Percentiles rank a stretch among this genome's conserved stretches.
Evolutionary conservation across 306 rosid genomes (phyloP).

Genomic region (Fragaria ananassa): DNA sequence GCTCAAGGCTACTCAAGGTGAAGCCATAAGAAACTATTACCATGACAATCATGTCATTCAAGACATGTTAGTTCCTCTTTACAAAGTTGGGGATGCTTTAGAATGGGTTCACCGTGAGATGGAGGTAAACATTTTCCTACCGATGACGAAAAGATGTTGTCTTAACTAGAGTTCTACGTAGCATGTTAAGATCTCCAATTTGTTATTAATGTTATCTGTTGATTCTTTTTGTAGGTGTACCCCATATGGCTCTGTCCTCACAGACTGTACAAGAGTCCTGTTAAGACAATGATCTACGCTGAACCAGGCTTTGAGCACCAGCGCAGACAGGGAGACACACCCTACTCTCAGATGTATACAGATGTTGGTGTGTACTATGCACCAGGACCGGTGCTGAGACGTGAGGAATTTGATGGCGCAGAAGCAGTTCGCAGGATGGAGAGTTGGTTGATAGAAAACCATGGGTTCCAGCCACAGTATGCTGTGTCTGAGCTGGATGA

Average conservation of each 20-base stretch:
- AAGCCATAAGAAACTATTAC: constrained; percentile 91
- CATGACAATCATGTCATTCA: constrained; percentile 96
- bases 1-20: constrained; percentile 98
- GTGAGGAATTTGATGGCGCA: constrained; percentile 82
- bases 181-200: neutral
- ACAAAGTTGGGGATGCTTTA: constrained; percentile 90
- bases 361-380: constrained; percentile 93
- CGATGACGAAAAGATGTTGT: neutral
- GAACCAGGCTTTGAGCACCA: constrained; percentile 93
- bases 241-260: constrained; percentile 98
- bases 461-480: constrained; percentile 90
- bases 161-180: neutral
- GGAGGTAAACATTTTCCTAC: constrained; percentile 55
- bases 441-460: constrained; percentile 82
- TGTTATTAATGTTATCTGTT: constrained; percentile 1
- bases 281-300: constrained; percentile 71
- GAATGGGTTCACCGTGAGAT: constrained; percentile 93
- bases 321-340: constrained; percentile 88
- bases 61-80: constrained; percentile 90
- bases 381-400: constrained; percentile 90
- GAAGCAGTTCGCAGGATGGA: constrained; percentile 82
- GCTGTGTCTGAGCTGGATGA: constrained; percentile 87
- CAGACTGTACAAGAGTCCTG: constrained; percentile 68
- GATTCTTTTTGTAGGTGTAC: constrained; percentile 53
- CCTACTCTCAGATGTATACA: constrained; percentile 82